A percentile compares a stretch with the other conserved stretches of the same genome.
Conservation (phyloP, 1,139 yeast genomes). For the Kodamaea plutei region DNA sequence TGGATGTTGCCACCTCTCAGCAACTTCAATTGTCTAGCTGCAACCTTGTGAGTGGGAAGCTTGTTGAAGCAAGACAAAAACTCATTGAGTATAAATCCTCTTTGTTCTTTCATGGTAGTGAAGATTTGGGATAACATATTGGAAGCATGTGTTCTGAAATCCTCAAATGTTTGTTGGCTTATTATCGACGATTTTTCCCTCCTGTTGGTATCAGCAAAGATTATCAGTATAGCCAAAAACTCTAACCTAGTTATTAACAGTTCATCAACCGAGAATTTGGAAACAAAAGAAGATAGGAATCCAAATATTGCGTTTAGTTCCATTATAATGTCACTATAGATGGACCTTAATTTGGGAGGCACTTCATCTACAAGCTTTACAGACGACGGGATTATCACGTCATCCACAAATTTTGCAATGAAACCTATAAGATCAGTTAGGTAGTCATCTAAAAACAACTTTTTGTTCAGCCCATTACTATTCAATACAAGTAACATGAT, state of each 20-base stretch:
- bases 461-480: conserved; percentile 36
- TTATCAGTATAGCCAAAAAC: conserved; percentile 36
- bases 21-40: conserved; percentile 41
- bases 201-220: conserved; percentile 27
- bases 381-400: conserved; percentile 21
- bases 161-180: conserved; percentile 21
- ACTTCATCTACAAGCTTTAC: background rate
- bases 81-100: conserved; percentile 58
- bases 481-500: conserved; percentile 40
- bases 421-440: conserved; percentile 38
- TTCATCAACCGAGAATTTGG: conserved; percentile 36
- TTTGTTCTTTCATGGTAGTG: conserved; percentile 44
- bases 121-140: conserved; percentile 44
- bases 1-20: conserved; percentile 47
- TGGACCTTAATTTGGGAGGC: too few relatives aligned
- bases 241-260: conserved; percentile 48
- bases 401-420: conserved; percentile 32
- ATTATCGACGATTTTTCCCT: conserved; percentile 17
- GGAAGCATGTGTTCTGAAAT: conserved; percentile 30
- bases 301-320: conserved; percentile 5
- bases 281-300: conserved; percentile 11
- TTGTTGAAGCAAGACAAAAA: conserved; percentile 48
- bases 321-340: conserved; percentile 4
- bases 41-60: conserved; percentile 39
- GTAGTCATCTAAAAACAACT: conserved; percentile 42